phyloP scores from a whole-genome alignment of 2,329 filamentous ascomycete species.

The Thielaviopsis cerberus region DNA sequence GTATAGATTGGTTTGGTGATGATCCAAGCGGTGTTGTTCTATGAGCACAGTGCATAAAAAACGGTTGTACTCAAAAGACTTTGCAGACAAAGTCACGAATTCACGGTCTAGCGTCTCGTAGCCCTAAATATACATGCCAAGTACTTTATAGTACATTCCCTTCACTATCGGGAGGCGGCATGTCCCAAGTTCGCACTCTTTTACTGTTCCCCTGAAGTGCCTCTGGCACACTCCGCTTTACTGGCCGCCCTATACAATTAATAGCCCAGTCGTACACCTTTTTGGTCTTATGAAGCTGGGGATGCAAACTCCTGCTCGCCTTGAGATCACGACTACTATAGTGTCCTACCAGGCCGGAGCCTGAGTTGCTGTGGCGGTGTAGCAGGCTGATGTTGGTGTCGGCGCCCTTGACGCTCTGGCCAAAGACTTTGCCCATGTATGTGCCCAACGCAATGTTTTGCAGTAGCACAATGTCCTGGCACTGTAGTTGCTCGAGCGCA shows the following conservation, averaged over 20 bases:
- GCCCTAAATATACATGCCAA: background rate
- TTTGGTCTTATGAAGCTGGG: constrained; percentile 43
- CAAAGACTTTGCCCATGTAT: constrained; percentile 63
- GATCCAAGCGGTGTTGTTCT: background rate
- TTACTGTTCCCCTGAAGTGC: background rate
- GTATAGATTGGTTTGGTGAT: background rate
- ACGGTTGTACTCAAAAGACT: background rate
- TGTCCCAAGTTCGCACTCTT: constrained; percentile 10
- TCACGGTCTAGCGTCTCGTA: background rate
- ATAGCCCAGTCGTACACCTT: constrained; percentile 59
- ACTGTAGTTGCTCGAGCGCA: constrained; percentile 30
- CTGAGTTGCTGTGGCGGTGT: constrained; percentile 33
- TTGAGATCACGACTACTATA: constrained; percentile 36
- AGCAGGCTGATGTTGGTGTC: constrained; percentile 49
- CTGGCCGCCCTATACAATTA: constrained; percentile 37
- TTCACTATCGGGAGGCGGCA: constrained; percentile 1
- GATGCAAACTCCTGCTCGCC: constrained; percentile 18
- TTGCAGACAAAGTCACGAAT: background rate
- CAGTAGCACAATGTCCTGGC: constrained; percentile 61
- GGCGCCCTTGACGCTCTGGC: constrained; percentile 59
- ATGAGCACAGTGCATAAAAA: background rate
- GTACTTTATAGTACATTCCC: background rate
- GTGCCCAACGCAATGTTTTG: constrained; percentile 61
- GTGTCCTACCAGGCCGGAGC: constrained; percentile 33
- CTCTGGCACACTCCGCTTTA: constrained; percentile 14